These are phyloP conservation scores for Colletotrichum sp. DNA, from an alignment of 2,329 filamentous ascomycete genomes.

Conservation along the genomic window DNA sequence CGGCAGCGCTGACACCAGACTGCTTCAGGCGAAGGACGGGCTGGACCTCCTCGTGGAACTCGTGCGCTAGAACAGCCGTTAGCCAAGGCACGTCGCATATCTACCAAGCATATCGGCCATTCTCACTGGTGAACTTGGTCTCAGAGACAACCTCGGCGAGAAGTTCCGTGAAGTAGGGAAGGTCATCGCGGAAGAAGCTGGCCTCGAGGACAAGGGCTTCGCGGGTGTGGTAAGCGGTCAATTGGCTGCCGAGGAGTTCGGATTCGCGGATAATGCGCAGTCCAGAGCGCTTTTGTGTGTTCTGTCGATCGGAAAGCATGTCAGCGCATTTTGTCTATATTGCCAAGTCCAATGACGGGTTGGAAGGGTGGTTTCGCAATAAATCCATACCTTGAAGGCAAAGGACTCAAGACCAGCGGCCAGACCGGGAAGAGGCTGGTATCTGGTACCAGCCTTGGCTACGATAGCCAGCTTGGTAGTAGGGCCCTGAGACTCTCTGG, in stretches of 20 bases:
- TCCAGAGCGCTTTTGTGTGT: conserved; percentile 86
- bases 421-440: conserved; percentile 87
- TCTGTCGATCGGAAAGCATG: conserved; percentile 54
- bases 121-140: conserved; percentile 83
- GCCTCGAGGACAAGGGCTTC: conserved; percentile 93
- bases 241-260: conserved; percentile 92
- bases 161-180: conserved; percentile 97
- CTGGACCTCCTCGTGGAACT: conserved; percentile 88
- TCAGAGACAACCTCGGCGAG: conserved; percentile 88
- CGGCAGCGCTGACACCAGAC: conserved; percentile 65
- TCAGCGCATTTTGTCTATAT: conserved; percentile 3
- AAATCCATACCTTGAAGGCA: conserved; percentile 84
- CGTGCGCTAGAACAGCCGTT: conserved; percentile 67
- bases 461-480: conserved; percentile 92
- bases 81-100: background rate
- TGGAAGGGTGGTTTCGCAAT: background rate
- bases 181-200: conserved; percentile 93
- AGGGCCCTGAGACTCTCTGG: conserved; percentile 85
- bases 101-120: conserved; percentile 19
- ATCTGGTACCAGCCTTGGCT: conserved; percentile 92
- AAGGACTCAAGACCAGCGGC: conserved; percentile 91
- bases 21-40: conserved; percentile 79
- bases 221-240: conserved; percentile 86
- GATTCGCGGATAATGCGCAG: conserved; percentile 93
- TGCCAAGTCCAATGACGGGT: background rate